Evolutionary conservation across 768 basidiomycete genomes (phyloP).

Genomic region (Naganishia antarctica): DNA sequence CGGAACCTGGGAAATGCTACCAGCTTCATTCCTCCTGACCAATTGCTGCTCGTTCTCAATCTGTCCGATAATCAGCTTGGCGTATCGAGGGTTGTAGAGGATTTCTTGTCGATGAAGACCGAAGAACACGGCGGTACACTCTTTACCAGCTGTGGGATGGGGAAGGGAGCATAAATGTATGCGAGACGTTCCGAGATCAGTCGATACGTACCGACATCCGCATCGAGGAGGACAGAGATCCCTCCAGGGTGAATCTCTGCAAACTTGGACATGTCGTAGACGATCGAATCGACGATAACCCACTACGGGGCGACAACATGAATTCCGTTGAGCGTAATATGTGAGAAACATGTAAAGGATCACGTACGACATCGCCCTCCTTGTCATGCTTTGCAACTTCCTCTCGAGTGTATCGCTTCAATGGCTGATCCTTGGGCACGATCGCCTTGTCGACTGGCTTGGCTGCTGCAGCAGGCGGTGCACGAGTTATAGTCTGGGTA

Average conservation of each 20-base stretch:
- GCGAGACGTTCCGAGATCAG: neutral
- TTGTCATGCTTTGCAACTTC: constrained; percentile 79
- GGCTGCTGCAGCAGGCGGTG: constrained; percentile 3
- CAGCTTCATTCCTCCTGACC: constrained; percentile 56
- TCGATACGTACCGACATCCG: constrained; percentile 62
- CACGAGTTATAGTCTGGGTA: constrained; percentile 1
- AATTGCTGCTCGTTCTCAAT: constrained; percentile 61
- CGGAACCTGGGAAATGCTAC: constrained; percentile 67
- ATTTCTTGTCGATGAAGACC: constrained; percentile 83
- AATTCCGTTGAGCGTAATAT: neutral
- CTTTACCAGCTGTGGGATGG: constrained; percentile 63
- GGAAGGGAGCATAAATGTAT: constrained; percentile 14
- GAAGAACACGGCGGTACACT: constrained; percentile 82
- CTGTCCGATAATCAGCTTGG: constrained; percentile 65
- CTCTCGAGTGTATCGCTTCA: constrained; percentile 53
- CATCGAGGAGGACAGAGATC: constrained; percentile 66
- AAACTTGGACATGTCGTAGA: constrained; percentile 77
- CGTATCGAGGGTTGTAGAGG: constrained; percentile 62
- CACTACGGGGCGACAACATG: constrained; percentile 49
- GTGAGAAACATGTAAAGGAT: constrained; percentile 53
- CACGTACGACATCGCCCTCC: constrained; percentile 76
- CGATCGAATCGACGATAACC: constrained; percentile 77
- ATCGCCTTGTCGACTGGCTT: constrained; percentile 25
- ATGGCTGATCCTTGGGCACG: constrained; percentile 12
- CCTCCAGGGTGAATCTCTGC: constrained; percentile 76